Evolutionary conservation across 192 early-diverging fungal genomes (phyloP).

Genomic region (Backusella psychrophila): DNA sequence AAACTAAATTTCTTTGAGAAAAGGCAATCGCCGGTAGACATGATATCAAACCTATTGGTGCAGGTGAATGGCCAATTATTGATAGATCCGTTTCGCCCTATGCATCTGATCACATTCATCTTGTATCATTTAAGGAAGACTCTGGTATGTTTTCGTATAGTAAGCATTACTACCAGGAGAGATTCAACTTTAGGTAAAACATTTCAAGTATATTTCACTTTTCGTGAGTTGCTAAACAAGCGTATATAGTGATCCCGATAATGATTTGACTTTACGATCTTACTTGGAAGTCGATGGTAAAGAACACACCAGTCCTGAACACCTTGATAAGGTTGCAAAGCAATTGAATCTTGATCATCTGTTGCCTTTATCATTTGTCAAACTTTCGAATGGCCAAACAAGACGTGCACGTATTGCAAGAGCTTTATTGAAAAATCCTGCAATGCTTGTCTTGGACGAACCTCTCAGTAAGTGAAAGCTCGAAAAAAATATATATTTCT

Average conservation of each 20-base stretch:
- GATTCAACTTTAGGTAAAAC: conserved; percentile 47
- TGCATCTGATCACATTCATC: conserved; percentile 27
- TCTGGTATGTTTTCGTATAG: conserved; percentile 28
- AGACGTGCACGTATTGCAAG: conserved; percentile 44
- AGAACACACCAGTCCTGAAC: conserved; percentile 5
- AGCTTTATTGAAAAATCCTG: conserved; percentile 26
- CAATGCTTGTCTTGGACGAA: conserved; percentile 47
- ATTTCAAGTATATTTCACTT: background rate
- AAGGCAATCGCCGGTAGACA: conserved; percentile 37
- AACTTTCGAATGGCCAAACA: conserved; percentile 49
- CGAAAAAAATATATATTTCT: background rate
- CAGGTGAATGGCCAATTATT: conserved; percentile 30
- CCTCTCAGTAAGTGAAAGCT: conserved; percentile 46
- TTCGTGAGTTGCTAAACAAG: background rate
- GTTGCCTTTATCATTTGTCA: conserved; percentile 40
- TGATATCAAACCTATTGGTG: conserved; percentile 12
- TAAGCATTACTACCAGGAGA: conserved; percentile 47
- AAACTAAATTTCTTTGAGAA: background rate
- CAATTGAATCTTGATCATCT: conserved; percentile 28
- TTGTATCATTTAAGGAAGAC: conserved; percentile 32
- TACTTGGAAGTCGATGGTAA: conserved; percentile 15
- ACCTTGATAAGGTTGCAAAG: conserved; percentile 15
- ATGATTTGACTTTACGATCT: conserved; percentile 26
- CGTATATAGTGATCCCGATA: conserved; percentile 29
- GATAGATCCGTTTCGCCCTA: conserved; percentile 13